Evolutionary conservation across 164 flowering plant species (phyloP), one percentile per base, ranked within the genome.

Genomic region (Buxus sempervirens): DNA sequence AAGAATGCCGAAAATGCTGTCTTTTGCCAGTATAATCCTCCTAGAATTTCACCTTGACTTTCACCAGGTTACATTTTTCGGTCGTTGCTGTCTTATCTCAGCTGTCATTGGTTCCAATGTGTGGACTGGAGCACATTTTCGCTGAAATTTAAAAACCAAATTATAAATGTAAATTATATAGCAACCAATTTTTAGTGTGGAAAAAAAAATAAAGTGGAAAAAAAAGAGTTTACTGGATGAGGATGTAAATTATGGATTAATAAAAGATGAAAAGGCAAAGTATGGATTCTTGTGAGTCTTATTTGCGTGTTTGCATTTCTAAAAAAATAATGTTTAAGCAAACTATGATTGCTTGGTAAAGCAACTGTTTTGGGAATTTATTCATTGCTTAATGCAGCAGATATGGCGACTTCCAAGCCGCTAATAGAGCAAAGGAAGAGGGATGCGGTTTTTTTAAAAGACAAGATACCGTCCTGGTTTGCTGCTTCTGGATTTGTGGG

Each of bases 401-500:
- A 82, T 78, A 13, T 57, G 53, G 89, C 85, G 80, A 79, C 74
- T 71, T 87, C 91, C 60, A 75, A 79, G 60, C 4, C 80, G 55
- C 62, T 75, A 16, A 15, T 69, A 48, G 97, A 89, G 75, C 84
- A 86, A 74, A 90, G 70, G 70, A 73, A 68, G 75, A 83, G 81
- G 75, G 95, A 92, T 63, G 84, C 77, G 60, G 67, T 79, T 67
- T 95, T 95, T 72, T 69, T 92, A 12, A 92, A 86, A 69, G 98
- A 95, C 77, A 76, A 76, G 56, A 88, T 95, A 32, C 95, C 99
- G 4, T 64, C 88, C 60, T 88, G 98, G 98, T 32, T 90, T 73
- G 98, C 96, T 9, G 94, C 84, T 58, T 82, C 99, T 51, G 97
- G 96, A 25, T 95, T 89, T 70, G 85, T 92, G 12, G 83, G 83